Conservation (phyloP, 148 eudicot genomes). For the Pharnaceum exiguum region DNA sequence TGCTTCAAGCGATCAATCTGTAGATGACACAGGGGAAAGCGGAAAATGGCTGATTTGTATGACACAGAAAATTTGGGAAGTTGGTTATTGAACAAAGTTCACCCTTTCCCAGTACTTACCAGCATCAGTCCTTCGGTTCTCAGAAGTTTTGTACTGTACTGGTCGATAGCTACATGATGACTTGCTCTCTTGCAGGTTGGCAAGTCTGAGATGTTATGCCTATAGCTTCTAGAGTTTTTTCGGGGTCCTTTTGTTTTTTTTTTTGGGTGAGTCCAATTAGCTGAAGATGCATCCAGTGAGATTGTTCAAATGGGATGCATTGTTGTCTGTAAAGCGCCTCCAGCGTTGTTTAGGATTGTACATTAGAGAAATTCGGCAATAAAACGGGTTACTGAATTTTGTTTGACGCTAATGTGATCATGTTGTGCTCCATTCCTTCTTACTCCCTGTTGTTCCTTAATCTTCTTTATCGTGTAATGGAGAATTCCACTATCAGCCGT, state of each 20-base stretch:
- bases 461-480: too few relatives aligned
- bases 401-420: too few relatives aligned
- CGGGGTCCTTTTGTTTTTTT: neutral
- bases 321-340: too few relatives aligned
- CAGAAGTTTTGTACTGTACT: conserved; percentile 13
- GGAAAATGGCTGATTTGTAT: neutral
- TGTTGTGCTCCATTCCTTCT: too few relatives aligned
- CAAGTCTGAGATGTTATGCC: conserved; percentile 19
- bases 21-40: neutral
- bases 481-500: too few relatives aligned
- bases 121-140: conserved; percentile 2
- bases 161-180: conserved; percentile 9
- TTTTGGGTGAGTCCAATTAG: too few relatives aligned
- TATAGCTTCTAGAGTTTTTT: neutral
- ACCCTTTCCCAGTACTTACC: neutral
- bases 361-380: too few relatives aligned
- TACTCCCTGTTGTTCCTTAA: too few relatives aligned
- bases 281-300: too few relatives aligned
- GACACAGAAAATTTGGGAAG: neutral
- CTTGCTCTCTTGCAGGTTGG: conserved; percentile 16
- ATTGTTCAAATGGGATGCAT: too few relatives aligned
- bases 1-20: neutral
- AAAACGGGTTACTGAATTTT: too few relatives aligned
- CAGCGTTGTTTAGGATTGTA: too few relatives aligned
- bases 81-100: conserved; percentile 3